A percentile compares a stretch with the other conserved stretches of the same genome.
These are phyloP conservation scores for Zychaea mexicana DNA, from an alignment of 371 early-diverging fungal species.

Conservation along the genomic window DNA sequence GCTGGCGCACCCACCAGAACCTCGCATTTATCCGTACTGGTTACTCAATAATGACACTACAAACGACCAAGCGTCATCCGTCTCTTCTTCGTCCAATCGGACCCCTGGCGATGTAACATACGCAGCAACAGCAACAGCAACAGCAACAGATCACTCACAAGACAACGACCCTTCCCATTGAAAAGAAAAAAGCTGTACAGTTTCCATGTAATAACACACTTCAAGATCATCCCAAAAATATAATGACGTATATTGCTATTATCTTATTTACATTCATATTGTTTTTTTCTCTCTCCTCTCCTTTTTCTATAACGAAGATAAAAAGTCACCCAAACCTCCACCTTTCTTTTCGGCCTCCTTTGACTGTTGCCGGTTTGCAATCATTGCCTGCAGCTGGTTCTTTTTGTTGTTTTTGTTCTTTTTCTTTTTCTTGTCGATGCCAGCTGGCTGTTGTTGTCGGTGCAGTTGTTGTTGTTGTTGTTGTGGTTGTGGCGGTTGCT, in stretches of 20 bases:
- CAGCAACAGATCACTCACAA: too few relatives aligned
- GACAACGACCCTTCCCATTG: constrained; percentile 1
- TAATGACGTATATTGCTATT: background rate
- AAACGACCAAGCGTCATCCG: background rate
- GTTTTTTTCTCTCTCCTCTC: background rate
- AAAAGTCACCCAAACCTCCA: constrained; percentile 26
- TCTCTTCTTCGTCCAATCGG: background rate
- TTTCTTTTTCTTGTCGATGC: constrained; percentile 2
- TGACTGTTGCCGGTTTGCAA: constrained; percentile 31
- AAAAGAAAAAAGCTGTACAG: background rate
- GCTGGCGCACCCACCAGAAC: background rate
- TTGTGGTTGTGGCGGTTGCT: background rate
- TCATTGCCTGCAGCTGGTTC: constrained; percentile 41
- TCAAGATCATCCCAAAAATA: too few relatives aligned
- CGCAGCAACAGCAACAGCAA: too few relatives aligned
- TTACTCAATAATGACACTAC: constrained; percentile 3
- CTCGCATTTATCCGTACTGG: constrained; percentile 10
- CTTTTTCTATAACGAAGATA: constrained; percentile 31
- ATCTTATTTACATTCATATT: background rate
- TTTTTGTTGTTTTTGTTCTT: constrained; percentile 43
- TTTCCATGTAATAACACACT: too few relatives aligned
- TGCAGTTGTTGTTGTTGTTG: constrained; percentile 4
- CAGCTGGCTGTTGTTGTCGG: background rate
- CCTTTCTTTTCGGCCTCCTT: constrained; percentile 8
- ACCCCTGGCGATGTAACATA: too few relatives aligned